phyloP scores from a whole-genome alignment of 2,329 filamentous ascomycete genomes.

The Fusarium tuaranense region DNA sequence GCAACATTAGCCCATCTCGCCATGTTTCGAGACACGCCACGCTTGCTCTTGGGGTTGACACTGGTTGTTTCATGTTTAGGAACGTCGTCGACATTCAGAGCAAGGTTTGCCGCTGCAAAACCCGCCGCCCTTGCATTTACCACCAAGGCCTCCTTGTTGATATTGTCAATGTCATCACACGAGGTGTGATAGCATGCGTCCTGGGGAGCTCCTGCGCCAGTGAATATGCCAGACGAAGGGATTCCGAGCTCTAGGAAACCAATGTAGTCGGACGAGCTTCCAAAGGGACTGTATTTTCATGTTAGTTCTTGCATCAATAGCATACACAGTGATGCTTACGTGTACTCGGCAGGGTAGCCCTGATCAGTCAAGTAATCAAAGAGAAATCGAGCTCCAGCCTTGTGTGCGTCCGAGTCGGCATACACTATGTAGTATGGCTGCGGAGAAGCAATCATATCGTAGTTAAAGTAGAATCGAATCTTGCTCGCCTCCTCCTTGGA shows the following conservation, averaged over 20 bases:
- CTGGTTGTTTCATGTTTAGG: conserved; percentile 32
- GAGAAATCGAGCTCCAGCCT: conserved; percentile 48
- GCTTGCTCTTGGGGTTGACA: conserved; percentile 15
- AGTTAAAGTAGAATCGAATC: conserved; percentile 76
- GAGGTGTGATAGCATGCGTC: conserved; percentile 54
- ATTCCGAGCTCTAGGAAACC: conserved; percentile 54
- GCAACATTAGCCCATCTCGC: conserved; percentile 17
- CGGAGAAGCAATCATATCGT: conserved; percentile 73
- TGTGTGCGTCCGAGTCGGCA: conserved; percentile 52
- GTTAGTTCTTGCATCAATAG: background rate
- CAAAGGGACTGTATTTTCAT: conserved; percentile 47
- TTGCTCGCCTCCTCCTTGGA: conserved; percentile 57
- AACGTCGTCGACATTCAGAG: conserved; percentile 48
- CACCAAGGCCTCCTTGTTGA: conserved; percentile 52
- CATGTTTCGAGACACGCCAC: conserved; percentile 15
- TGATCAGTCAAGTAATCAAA: conserved; percentile 47
- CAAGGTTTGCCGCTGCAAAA: conserved; percentile 57
- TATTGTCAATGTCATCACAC: conserved; percentile 54
- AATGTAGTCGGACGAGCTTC: conserved; percentile 52
- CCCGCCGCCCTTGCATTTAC: conserved; percentile 59
- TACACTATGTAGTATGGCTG: conserved; percentile 54
- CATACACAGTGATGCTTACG: background rate
- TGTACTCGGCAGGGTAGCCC: conserved; percentile 45
- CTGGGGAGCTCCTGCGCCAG: conserved; percentile 48
- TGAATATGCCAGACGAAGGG: conserved; percentile 54